Base-by-base conservation (phyloP, 208 protist species). In the Leishmania tarentolae region DNA sequence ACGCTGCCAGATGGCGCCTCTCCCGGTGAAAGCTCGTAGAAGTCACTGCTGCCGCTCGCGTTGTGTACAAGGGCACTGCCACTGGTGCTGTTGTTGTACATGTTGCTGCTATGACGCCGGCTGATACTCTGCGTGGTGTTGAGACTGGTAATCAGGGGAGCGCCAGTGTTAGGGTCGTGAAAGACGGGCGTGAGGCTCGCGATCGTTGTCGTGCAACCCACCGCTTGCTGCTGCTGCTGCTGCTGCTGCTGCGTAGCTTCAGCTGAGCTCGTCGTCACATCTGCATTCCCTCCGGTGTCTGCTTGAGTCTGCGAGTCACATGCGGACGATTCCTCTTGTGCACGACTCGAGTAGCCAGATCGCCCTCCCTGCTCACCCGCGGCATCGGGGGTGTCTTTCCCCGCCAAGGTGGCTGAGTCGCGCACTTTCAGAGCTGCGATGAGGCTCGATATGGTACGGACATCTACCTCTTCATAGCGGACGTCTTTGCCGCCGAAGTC, bases 371-470 rank as follows among this genome's bases (percentile, higher is more conserved):
- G 59, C 42, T 79, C 78, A 28, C 42, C 61, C n/a, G 69, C 77
- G 37, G 1, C 19, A n/a, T 75, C 63, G 4, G 35, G 15, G 3
- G 72, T 52, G 72, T 56, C 35, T 17, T 17, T 35, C 21, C 21
- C 46, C 52, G 40, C 21, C n/a, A 40, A 46, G 70, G 21, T 47
- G 24, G 28, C 19, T 40, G 24, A 24, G 44, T 37, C 70, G 19
- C 50, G 57, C 52, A 56, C 61, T 63, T 81, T 70, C 47, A 85
- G 73, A 28, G 82, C 80, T 15, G 82, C 82, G 57, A 85, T 77
- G 72, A 85, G 78, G 66, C 73, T 82, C 31, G 82, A 85, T 66
- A 85, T 85, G 19, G 77, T 85, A 66, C 82, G 63, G 31, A 85
- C 71, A 15, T 81, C 82, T n/a, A 61, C 77, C 28, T 85, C 82